phyloP scores from a whole-genome alignment of 164 flowering plant genomes.

The Hamamelis virginiana region DNA sequence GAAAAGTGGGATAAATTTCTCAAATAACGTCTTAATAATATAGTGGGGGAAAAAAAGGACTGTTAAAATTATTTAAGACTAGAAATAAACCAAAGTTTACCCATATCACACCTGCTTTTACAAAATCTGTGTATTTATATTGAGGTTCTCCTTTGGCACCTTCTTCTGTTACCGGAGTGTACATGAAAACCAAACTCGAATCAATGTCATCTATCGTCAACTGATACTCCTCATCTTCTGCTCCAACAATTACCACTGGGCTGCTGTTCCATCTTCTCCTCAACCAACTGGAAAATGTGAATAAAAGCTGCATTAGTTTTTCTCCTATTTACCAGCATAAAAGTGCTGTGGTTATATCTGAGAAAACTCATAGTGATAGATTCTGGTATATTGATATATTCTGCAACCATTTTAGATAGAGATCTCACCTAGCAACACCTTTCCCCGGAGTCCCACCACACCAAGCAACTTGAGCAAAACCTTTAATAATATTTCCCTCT shows the following conservation, averaged over 20 bases:
- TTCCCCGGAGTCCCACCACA: conserved; percentile 98
- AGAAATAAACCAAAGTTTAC: neutral
- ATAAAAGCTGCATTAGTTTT: conserved; percentile 2
- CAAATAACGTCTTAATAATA: neutral
- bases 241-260: conserved; percentile 87
- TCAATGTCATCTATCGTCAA: conserved; percentile 80
- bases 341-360: neutral
- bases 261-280: conserved; percentile 92
- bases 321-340: neutral
- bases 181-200: conserved; percentile 96
- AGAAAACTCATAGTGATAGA: neutral
- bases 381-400: neutral
- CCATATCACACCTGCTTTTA: conserved; percentile 77
- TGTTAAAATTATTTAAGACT: neutral
- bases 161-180: conserved; percentile 95
- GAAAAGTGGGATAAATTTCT: too few species aligned
- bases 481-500: conserved; percentile 81
- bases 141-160: conserved; percentile 98
- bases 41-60: neutral
- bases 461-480: conserved; percentile 91
- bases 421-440: conserved; percentile 83
- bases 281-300: conserved; percentile 68
- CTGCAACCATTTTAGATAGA: neutral
- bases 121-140: conserved; percentile 92
- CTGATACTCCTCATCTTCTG: conserved; percentile 86